These are phyloP conservation scores for Eucalyptus camaldulensis DNA, from an alignment of 345 rosid genomes.

Conservation along the genomic window DNA sequence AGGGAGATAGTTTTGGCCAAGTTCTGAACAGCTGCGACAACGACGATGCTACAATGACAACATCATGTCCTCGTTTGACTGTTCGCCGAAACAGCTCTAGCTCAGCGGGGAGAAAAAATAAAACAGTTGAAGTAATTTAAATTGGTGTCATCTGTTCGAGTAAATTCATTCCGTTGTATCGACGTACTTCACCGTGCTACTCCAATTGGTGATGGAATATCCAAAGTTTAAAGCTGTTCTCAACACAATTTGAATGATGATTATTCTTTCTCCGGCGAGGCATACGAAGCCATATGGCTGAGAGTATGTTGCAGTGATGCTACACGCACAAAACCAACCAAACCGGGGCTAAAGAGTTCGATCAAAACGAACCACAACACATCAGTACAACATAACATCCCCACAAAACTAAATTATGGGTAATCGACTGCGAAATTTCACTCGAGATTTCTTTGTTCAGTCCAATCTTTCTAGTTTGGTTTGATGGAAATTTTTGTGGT, in stretches of 20 bases:
- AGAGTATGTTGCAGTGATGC: not conserved
- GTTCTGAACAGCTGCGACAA: conserved; percentile 13
- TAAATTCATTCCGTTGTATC: not conserved
- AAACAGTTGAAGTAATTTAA: not conserved
- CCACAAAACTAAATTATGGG: not conserved
- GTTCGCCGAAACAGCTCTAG: not conserved
- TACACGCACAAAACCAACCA: not conserved
- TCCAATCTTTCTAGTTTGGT: not conserved
- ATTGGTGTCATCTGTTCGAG: not conserved
- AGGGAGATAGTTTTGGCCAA: conserved; percentile 22
- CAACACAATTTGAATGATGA: not conserved
- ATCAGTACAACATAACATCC: not conserved
- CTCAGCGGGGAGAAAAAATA: not conserved
- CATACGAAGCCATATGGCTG: not conserved
- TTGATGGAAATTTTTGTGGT: not conserved
- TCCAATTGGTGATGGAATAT: not conserved
- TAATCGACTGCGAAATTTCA: not conserved
- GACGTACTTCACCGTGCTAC: not conserved
- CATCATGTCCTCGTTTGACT: not conserved
- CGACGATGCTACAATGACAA: not conserved
- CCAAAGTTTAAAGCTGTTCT: not conserved
- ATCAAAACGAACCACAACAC: not conserved
- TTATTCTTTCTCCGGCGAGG: not conserved
- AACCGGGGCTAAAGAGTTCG: not conserved
- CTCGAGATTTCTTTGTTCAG: not conserved